Base-by-base conservation (phyloP, 352 stramenopile species). In the Pythium plurisporium region DNA sequence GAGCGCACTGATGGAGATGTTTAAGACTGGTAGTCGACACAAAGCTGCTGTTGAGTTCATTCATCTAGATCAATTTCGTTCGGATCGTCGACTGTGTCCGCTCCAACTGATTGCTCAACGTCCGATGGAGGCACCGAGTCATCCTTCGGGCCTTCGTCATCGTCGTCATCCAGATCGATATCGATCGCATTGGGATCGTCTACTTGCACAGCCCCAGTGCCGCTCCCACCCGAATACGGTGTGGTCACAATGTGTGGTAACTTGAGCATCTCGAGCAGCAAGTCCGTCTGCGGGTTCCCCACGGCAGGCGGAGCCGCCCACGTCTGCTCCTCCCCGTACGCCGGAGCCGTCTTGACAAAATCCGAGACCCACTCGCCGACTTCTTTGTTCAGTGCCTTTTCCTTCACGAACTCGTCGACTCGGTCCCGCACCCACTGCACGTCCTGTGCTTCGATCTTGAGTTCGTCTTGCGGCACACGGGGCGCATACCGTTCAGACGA, bases 231-330 rank as follows among this genome's bases (percentile, higher is more conserved):
- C 5, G 65, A 67, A 64, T 87, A 98, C n/a, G 96, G 93, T 19
- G 93, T 75, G 12, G 96, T 99, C 9, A 98, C 77, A 20, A 94
- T 81, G 62, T 99, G 96, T n/a, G 81, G 76, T 20, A 99, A 70
- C 59, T 95, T 91, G 30, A 99, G 72, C 42, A 97, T 67, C 45
- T 89, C 70, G 47, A 99, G 64, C 26, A 98, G 73, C 49, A 85
- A 48, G 66, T 99, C 96, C 1, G 96, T 99, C 64, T 99, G 96
- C 7, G 93, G 96, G 59, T 98, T 99, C 2, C 96, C 95, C n/a
- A 51, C 69, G 58, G 27, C 67, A 45, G 20, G 62, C 29, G 46
- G 46, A 25, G 40, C 38, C 12, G 31, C 59, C 58, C 48, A 64
- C 38, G 54, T 46, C 5, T 67, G 55, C 23, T 77, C 62, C 53